These are phyloP conservation scores for Pisolithus microcarpus DNA, from an alignment of 768 basidiomycete species.

Conservation along the genomic window DNA sequence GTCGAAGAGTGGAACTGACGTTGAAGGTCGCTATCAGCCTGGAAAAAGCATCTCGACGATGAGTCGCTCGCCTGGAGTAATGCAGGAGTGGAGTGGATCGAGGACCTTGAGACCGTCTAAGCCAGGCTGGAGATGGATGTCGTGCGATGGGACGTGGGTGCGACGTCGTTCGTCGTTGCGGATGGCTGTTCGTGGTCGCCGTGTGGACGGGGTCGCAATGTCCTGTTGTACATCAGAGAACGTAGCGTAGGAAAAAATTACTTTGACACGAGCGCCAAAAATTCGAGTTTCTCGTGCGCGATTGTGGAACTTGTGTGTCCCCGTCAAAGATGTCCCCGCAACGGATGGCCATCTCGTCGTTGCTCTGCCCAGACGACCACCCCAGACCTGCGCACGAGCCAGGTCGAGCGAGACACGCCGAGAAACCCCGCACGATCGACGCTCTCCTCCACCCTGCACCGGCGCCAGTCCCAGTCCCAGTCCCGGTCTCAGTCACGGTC, in stretches of 20 bases:
- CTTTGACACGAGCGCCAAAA: neutral
- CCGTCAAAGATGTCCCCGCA: conserved; percentile 46
- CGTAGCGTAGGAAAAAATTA: too few relatives aligned
- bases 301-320: neutral
- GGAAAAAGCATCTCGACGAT: conserved; percentile 87
- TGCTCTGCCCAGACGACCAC: conserved; percentile 54
- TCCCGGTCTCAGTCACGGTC: too few relatives aligned
- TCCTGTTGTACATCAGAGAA: conserved; percentile 67
- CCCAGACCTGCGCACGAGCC: conserved; percentile 23
- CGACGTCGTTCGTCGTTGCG: conserved; percentile 46
- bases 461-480: neutral
- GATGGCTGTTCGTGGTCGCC: conserved; percentile 58
- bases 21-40: conserved; percentile 33
- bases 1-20: neutral
- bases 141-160: conserved; percentile 84
- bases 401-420: conserved; percentile 1
- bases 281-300: neutral
- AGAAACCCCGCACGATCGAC: conserved; percentile 15
- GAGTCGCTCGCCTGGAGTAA: conserved; percentile 54
- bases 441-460: conserved; percentile 14
- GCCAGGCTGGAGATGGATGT: conserved; percentile 60
- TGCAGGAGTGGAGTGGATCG: conserved; percentile 63
- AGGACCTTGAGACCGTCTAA: conserved; percentile 88
- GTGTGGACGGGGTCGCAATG: conserved; percentile 77
- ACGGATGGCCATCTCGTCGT: conserved; percentile 69